Percentiles rank a stretch among this genome's conserved stretches.
Evolutionary conservation across 148 eudicot species (phyloP).

Genomic region (Selenicereus undatus): DNA sequence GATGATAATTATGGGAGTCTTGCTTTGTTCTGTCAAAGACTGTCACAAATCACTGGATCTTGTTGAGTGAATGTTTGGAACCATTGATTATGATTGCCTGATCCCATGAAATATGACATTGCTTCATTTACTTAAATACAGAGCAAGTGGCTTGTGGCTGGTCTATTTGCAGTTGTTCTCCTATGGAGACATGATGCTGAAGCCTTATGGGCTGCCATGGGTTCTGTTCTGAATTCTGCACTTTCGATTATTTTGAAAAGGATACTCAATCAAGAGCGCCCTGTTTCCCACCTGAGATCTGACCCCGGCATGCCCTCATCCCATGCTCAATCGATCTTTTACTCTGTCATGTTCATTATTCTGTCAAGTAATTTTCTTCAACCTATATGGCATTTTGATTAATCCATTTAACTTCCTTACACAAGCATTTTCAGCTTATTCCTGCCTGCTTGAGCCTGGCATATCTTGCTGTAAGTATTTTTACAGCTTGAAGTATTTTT

Average conservation of each 20-base stretch:
- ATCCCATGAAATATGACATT: neutral
- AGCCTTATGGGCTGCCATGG: slow-evolving; percentile 78
- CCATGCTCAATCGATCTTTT: slow-evolving; percentile 84
- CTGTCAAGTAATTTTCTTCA: slow-evolving; percentile 51
- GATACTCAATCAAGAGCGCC: slow-evolving; percentile 80
- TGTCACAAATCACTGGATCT: neutral
- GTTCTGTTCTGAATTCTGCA: slow-evolving; percentile 48
- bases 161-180: slow-evolving; percentile 37
- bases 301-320: slow-evolving; percentile 98
- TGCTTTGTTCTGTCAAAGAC: neutral
- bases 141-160: slow-evolving; percentile 83
- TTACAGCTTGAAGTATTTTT: neutral
- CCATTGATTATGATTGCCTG: neutral
- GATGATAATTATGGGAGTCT: neutral
- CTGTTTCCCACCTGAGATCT: slow-evolving; percentile 46
- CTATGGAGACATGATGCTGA: slow-evolving; percentile 77
- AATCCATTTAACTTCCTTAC: neutral
- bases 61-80: neutral
- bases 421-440: neutral
- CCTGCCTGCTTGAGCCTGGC: no score
- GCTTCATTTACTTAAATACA: slow-evolving; percentile 30
- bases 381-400: neutral
- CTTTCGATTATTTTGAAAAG: slow-evolving; percentile 50
- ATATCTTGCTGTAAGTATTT: neutral
- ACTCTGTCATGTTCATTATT: slow-evolving; percentile 32